These are phyloP conservation scores for Phytopythium helicoides DNA, from an alignment of 352 stramenopile species.

Conservation along the genomic window DNA sequence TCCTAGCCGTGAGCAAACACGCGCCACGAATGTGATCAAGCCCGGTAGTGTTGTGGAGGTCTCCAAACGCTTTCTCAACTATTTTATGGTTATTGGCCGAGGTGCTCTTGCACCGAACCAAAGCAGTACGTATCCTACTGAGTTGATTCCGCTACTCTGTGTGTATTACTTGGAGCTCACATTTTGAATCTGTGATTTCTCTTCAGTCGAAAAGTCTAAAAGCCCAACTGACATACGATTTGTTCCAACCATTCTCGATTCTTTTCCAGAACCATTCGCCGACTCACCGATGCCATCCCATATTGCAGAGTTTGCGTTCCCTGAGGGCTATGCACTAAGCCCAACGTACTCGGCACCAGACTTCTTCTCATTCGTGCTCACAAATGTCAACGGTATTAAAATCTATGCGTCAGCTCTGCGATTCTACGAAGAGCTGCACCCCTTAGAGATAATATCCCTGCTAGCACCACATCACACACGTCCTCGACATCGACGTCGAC, in stretches of 20 bases:
- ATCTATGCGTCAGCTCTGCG: slow-evolving; percentile 79
- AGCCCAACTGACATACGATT: slow-evolving; percentile 73
- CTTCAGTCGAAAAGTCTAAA: slow-evolving; percentile 67
- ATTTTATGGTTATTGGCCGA: slow-evolving; percentile 78
- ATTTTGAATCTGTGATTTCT: slow-evolving; percentile 1
- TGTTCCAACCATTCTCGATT: slow-evolving; percentile 56
- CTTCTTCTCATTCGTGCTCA: slow-evolving; percentile 86
- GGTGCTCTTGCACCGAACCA: slow-evolving; percentile 57
- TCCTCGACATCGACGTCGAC: slow-evolving; percentile 24
- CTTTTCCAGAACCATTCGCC: slow-evolving; percentile 56
- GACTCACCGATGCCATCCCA: slow-evolving; percentile 62
- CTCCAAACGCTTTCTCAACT: slow-evolving; percentile 79
- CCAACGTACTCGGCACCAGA: slow-evolving; percentile 52
- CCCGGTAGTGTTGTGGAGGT: slow-evolving; percentile 66
- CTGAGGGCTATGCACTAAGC: slow-evolving; percentile 64
- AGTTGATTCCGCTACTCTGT: neutral
- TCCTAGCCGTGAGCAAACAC: slow-evolving; percentile 9
- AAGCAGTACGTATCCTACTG: slow-evolving; percentile 36
- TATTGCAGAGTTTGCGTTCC: slow-evolving; percentile 79
- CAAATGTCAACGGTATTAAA: slow-evolving; percentile 75
- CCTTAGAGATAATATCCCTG: slow-evolving; percentile 76
- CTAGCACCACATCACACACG: slow-evolving; percentile 50
- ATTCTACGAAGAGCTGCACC: slow-evolving; percentile 82
- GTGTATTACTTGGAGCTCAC: neutral
- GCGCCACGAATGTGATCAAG: slow-evolving; percentile 34